phyloP scores from a whole-genome alignment of 2,329 filamentous ascomycete genomes.

The Westerdykella sp. region DNA sequence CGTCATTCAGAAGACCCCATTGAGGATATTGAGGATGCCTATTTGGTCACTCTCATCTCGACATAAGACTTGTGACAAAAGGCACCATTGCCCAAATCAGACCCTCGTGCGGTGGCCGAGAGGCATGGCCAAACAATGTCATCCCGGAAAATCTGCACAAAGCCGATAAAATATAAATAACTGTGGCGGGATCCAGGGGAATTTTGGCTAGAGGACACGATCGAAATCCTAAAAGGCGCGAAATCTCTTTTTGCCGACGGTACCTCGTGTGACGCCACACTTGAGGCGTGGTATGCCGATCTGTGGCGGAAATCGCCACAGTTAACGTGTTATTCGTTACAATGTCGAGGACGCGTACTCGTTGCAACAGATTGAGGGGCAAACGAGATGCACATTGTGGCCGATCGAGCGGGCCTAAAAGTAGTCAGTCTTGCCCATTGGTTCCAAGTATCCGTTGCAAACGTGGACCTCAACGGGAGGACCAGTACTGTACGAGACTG shows the following conservation, averaged over 20 bases:
- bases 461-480: too few relatives aligned
- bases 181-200: conserved; percentile 21
- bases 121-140: not conserved
- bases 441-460: too few relatives aligned
- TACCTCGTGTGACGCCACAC: not conserved
- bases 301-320: not conserved
- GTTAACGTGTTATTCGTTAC: not conserved
- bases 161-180: conserved; percentile 21
- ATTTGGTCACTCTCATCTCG: too few relatives aligned
- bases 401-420: too few relatives aligned
- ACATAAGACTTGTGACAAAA: not conserved
- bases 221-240: not conserved
- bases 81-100: not conserved
- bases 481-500: too few relatives aligned
- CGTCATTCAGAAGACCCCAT: conserved; percentile 4
- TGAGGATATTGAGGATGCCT: too few relatives aligned
- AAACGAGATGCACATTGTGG: too few relatives aligned
- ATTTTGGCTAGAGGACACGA: conserved; percentile 2
- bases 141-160: not conserved
- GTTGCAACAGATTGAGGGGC: not conserved
- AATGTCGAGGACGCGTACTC: not conserved
- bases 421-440: too few relatives aligned
- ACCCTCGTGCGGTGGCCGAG: not conserved
- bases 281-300: not conserved
- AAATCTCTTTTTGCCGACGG: not conserved